Conservation (phyloP, 768 basidiomycete species). For the Macrocybe gigantea region DNA sequence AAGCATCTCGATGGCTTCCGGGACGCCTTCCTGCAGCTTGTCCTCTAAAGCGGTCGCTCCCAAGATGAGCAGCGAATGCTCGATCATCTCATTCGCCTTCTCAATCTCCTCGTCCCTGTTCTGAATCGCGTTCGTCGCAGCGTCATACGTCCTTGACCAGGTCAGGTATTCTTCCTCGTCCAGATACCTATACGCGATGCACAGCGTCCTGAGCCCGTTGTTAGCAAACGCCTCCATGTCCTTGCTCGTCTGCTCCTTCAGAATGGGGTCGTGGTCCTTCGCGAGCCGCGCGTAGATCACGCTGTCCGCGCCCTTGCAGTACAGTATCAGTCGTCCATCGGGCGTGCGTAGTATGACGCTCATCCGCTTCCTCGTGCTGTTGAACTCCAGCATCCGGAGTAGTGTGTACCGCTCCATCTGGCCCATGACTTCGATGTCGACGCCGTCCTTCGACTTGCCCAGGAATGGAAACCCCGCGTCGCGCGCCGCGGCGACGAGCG, state of each 20-base stretch:
- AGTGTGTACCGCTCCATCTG: slow-evolving; percentile 76
- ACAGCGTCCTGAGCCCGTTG: slow-evolving; percentile 84
- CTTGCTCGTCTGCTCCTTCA: slow-evolving; percentile 74
- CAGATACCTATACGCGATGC: slow-evolving; percentile 77
- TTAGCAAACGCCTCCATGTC: slow-evolving; percentile 97
- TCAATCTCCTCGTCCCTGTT: slow-evolving; percentile 92
- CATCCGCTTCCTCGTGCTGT: slow-evolving; percentile 93
- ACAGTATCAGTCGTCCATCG: slow-evolving; percentile 75
- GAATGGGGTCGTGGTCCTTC: slow-evolving; percentile 60
- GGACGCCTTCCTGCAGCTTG: slow-evolving; percentile 95
- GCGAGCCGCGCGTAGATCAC: slow-evolving; percentile 87
- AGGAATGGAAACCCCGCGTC: slow-evolving; percentile 94
- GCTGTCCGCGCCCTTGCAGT: slow-evolving; percentile 96
- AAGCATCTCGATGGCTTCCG: slow-evolving; percentile 89
- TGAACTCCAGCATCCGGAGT: slow-evolving; percentile 88
- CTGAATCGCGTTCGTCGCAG: slow-evolving; percentile 67
- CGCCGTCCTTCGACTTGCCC: slow-evolving; percentile 58
- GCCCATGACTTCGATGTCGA: slow-evolving; percentile 92
- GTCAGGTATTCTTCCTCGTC: slow-evolving; percentile 77
- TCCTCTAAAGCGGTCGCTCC: slow-evolving; percentile 97
- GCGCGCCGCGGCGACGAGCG: slow-evolving; percentile 85
- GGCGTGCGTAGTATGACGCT: slow-evolving; percentile 85
- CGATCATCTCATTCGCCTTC: slow-evolving; percentile 77
- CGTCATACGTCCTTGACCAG: slow-evolving; percentile 80
- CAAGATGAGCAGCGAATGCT: slow-evolving; percentile 76